Evolutionary conservation across 169 alveolate genomes (phyloP).

Genomic region (Plasmodium coatneyi): DNA sequence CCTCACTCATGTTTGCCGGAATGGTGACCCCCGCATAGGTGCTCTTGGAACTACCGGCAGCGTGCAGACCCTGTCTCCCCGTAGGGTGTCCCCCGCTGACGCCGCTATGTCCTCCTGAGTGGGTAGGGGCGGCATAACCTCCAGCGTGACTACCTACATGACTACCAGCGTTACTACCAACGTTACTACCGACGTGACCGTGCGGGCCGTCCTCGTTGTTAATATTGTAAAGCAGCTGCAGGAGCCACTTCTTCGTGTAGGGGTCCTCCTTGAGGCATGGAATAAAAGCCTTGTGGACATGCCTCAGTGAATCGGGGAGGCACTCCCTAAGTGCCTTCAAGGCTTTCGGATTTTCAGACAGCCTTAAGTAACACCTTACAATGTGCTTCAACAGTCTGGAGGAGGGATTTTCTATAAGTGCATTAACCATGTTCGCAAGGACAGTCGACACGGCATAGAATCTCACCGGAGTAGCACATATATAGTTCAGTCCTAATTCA

Average conservation of each 20-base stretch:
- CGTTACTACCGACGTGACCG: neutral
- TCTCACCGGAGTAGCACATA: constrained; percentile 98
- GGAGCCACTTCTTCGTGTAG: constrained; percentile 84
- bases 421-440: constrained; percentile 94
- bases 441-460: constrained; percentile 97
- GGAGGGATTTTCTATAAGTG: constrained; percentile 91
- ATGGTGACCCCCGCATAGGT: neutral
- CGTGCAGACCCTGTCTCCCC: neutral
- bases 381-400: constrained; percentile 96
- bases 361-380: constrained; percentile 96
- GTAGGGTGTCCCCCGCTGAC: neutral
- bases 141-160: neutral
- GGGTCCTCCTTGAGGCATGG: constrained; percentile 88
- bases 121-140: neutral
- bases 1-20: neutral
- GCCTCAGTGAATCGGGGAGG: constrained; percentile 84
- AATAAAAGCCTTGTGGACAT: constrained; percentile 82
- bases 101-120: neutral
- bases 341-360: constrained; percentile 96
- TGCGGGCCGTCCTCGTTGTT: constrained; percentile 35
- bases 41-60: neutral
- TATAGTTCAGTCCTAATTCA: constrained; percentile 95
- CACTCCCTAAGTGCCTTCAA: constrained; percentile 91
- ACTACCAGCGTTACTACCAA: neutral
- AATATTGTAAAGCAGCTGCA: constrained; percentile 82